A percentile compares a stretch with the other conserved stretches of the same genome.
Conservation (phyloP, 495 filamentous ascomycete species). For the Penicillium egyptiacum region DNA sequence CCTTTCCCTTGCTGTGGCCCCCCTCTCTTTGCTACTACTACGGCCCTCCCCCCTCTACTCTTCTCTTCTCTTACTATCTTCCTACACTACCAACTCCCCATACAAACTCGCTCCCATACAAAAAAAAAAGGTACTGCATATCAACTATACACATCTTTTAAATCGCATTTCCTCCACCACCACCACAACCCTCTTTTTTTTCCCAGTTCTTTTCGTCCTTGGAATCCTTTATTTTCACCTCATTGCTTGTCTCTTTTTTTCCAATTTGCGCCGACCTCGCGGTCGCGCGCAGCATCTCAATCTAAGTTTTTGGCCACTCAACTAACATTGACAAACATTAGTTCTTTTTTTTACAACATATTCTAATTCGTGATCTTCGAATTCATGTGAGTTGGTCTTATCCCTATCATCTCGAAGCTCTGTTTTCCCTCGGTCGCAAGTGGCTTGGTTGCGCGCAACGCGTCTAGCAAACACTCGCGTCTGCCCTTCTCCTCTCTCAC, state of each 20-base stretch:
- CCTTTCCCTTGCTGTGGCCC: conserved; percentile 13
- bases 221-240: conserved; percentile 17
- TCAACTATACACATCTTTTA: conserved; percentile 30
- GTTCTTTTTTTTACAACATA: not conserved
- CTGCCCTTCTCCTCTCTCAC: conserved; percentile 5
- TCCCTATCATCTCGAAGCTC: not conserved
- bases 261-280: conserved; percentile 22
- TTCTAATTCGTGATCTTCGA: not conserved
- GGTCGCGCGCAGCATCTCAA: conserved; percentile 11
- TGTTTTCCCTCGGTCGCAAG: conserved; percentile 6
- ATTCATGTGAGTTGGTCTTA: conserved; percentile 9
- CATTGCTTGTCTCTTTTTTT: conserved; percentile 23
- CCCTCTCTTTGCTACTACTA: conserved; percentile 58
- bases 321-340: conserved; percentile 9
- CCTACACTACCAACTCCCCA: conserved; percentile 58
- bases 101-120: conserved; percentile 61
- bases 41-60: conserved; percentile 46
- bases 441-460: conserved; percentile 8
- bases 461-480: conserved; percentile 5
- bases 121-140: conserved; percentile 53
- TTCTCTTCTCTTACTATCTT: conserved; percentile 41
- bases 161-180: conserved; percentile 24
- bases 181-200: conserved; percentile 25
- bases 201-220: conserved; percentile 18
- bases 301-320: conserved; percentile 10